Evolutionary conservation across 768 basidiomycete species (phyloP), one percentile per base, ranked within the genome.

Genomic region (Lyophyllum semitale): DNA sequence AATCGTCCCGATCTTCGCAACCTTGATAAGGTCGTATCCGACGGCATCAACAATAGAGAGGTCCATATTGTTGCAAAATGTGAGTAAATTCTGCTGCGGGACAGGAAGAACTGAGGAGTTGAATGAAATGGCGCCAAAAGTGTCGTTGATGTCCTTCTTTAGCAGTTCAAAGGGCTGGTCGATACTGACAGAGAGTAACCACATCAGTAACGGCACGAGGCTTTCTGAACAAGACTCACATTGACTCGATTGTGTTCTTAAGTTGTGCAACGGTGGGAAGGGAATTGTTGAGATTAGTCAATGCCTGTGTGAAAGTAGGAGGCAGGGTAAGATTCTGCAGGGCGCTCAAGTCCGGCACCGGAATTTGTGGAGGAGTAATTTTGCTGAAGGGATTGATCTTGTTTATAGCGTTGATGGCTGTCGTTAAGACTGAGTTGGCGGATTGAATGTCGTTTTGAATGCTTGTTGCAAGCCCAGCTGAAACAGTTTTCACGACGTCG

Each of bases 71-170:
- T 73, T 70, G 71, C 96, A 99, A 67, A 98, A 91, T 8, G 82
- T 68, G 52, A 96, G 72, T 0, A 76, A 75, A 59, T 84, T 85
- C 64, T 83, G 80, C 35, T 77, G 76, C 0, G 95, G 95, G 9
- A 95, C 79, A 11, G 95, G 91, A 22, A 97, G 80, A 9, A 83
- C 69, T 8, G 85, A 83, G 8, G 88, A 77, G 63, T 91, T 80
- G 71, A 95, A 89, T 32, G 77, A 74, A 37, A 95, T 77, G n/a
- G 81, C 80, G 27, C 79, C 65, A 59, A 97, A 89, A 0, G 93
- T 95, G 54, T 86, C 79, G 66, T 96, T 96, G 70, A 98, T 94
- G 47, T 95, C 91, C 57, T 84, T 76, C 70, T 95, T 97, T 49
- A 98, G 70, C 3, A 84, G 75, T 64, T 97, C 91, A 66, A 98